phyloP scores from a whole-genome alignment of 176 grass and related monocot species.

The Hyparrhenia diplandra region DNA sequence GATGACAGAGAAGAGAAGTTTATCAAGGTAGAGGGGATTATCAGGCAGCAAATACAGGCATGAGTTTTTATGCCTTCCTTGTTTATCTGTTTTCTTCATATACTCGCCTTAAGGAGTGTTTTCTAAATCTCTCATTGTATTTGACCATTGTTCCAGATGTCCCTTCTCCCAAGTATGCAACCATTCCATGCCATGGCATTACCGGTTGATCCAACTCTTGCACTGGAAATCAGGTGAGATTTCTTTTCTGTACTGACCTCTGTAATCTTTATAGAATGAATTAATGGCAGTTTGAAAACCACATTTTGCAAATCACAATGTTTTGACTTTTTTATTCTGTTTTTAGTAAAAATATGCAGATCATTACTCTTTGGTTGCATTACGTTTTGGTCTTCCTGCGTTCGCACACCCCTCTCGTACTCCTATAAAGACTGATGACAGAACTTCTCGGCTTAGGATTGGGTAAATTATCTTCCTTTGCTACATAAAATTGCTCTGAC shows the following conservation, averaged over 20 bases:
- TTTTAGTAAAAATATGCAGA: constrained; percentile 14
- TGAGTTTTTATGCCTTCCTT: not conserved
- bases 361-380: not conserved
- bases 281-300: not conserved
- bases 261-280: constrained; percentile 2
- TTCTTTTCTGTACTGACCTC: not conserved
- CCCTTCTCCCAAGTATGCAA: not conserved
- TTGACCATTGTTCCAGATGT: not conserved
- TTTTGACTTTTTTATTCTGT: not conserved
- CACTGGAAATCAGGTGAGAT: not conserved
- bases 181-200: not conserved
- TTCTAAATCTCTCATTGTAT: not conserved
- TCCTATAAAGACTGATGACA: not conserved
- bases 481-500: not conserved
- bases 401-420: not conserved
- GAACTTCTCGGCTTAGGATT: not conserved
- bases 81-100: not conserved
- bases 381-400: not conserved
- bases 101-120: not conserved
- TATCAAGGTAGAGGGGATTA: not conserved
- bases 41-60: not conserved
- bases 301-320: not conserved
- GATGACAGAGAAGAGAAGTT: not conserved
- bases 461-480: not conserved
- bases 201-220: not conserved